Base-by-base conservation (phyloP, 441 rosid species). In the Populus hybrid region DNA sequence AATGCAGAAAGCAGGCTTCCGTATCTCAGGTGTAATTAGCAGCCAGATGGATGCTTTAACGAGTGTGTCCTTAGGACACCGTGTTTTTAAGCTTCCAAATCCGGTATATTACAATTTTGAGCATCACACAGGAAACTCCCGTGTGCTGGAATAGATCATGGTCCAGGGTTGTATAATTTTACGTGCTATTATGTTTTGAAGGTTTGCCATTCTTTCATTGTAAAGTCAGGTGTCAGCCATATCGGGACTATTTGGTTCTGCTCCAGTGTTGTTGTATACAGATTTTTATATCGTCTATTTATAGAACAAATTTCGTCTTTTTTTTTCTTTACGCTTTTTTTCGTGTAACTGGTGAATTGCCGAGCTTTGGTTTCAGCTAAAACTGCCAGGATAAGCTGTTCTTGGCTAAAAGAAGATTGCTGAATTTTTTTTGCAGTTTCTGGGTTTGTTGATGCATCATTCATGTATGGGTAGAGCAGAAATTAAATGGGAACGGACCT, bases 41-140 rank as follows among this genome's bases (percentile, higher is more conserved):
- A 84, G 87, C 83, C 87, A 79, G 74, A 83, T 95, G 89, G 98
- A 92, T 85, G 92, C 90, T 80, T 78, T 92, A 73, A 85, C 84
- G 2, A 88, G 88, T 23, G 79, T 76, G 26, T 81, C 75, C 74
- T 40, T 69, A 69, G 90, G 90, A 53, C 81, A 79, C 70, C 88
- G 76, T 6, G 77, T 87, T 65, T 89, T 95, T 67, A 92, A 92
- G 86, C 82, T 95, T 87, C 99, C 96, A 36, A 90, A 84, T 68
- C 91, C 89, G 21, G 23, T 72, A 0, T 86, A 80, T 75, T 80
- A 80, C 79, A 74, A 80, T 74, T 30, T 79, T 34, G 70, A 69
- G 75, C 81, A 42, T 82, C 81, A 64, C 65, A 72, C 24, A 35
- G 84, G 81, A 82, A 78, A 67, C 71, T 70, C 68, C 64, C 34